Evolutionary conservation across 345 rosid species (phyloP), one percentile per base, ranked within the genome.

Genomic region (Lepidium africanum): DNA sequence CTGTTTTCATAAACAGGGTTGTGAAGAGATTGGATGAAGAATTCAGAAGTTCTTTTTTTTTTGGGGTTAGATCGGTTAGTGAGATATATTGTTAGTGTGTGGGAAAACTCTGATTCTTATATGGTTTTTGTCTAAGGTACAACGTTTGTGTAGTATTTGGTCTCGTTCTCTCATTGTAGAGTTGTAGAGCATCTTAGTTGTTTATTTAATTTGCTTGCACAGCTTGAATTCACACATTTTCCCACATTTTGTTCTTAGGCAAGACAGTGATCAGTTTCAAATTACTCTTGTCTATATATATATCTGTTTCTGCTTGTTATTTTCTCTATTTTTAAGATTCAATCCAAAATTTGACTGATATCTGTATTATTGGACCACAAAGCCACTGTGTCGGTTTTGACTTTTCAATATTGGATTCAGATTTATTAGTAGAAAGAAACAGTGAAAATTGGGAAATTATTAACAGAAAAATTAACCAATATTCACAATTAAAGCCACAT

Each of bases 131-230:
- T 48, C 43, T 17, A 30, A 49, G 56, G 77, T 49, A 65, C 47
- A 65, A 49, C 37, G 25, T 35, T 73, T 73, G 77, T 66, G 67
- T 59, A 73, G 77, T 59, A 51, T 73, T 51, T 73, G 56, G 51
- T 73, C 37, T 33, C 67, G 37, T 71, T 64, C 76, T 72, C 76
- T 72, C 65, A 4, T 47, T 72, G 70, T 72, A 72, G 76, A 72
- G 64, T 47, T 58, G 59, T 73, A 73, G 77, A 66, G 66, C 60
- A 40, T 59, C 57, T 72, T 65, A 32, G 65, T 32, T 30, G 65
- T 32, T 30, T 30, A 55, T 54, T 54, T 40, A 39, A 60, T 45
- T 50, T 69, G 53, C 13, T 52, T 63, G 41, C 55, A 57, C 49
- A 69, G 58, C 19, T 58, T 37, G 5, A 30, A 53, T 71, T 36